These are phyloP conservation scores for Austroboletus festivus DNA, from an alignment of 768 basidiomycete genomes.

Conservation along the genomic window DNA sequence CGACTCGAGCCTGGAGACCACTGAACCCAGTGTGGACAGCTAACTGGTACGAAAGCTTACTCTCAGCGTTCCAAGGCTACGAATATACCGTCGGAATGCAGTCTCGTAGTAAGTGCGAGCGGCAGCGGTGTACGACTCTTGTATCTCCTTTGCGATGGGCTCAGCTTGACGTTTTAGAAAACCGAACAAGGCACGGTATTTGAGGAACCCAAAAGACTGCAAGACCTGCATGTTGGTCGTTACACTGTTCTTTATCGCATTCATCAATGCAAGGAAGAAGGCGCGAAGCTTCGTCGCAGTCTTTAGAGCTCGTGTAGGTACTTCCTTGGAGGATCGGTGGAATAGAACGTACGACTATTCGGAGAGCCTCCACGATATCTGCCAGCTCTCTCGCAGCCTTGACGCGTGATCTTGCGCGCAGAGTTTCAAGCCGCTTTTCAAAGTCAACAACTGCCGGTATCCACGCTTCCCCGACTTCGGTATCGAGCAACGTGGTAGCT, in stretches of 20 bases:
- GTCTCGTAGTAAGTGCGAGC: conserved; percentile 95
- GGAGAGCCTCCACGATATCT: conserved; percentile 81
- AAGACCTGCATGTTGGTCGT: conserved; percentile 92
- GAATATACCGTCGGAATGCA: conserved; percentile 83
- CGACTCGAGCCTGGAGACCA: conserved; percentile 51
- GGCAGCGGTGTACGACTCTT: conserved; percentile 78
- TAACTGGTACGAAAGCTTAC: conserved; percentile 34
- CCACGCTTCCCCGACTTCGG: conserved; percentile 87
- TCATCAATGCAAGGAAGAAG: conserved; percentile 81
- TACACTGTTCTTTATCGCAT: conserved; percentile 77
- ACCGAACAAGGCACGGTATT: conserved; percentile 75
- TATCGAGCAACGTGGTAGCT: conserved; percentile 76
- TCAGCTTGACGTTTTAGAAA: conserved; percentile 85
- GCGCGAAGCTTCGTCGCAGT: conserved; percentile 84
- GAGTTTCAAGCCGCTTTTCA: conserved; percentile 65
- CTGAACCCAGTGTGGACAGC: background rate
- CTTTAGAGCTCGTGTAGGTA: conserved; percentile 38
- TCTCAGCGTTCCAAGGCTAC: conserved; percentile 78
- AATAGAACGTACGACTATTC: conserved; percentile 69
- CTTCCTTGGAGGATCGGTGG: conserved; percentile 1
- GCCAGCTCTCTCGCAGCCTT: conserved; percentile 82
- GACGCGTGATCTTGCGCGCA: conserved; percentile 74
- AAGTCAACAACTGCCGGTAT: conserved; percentile 77
- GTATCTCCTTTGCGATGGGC: conserved; percentile 80
- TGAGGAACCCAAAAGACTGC: conserved; percentile 82